Percentiles rank a stretch among this genome's conserved stretches.
These are phyloP conservation scores for Pisolithus tinctorius DNA, from an alignment of 768 basidiomycete genomes.

Conservation along the genomic window DNA sequence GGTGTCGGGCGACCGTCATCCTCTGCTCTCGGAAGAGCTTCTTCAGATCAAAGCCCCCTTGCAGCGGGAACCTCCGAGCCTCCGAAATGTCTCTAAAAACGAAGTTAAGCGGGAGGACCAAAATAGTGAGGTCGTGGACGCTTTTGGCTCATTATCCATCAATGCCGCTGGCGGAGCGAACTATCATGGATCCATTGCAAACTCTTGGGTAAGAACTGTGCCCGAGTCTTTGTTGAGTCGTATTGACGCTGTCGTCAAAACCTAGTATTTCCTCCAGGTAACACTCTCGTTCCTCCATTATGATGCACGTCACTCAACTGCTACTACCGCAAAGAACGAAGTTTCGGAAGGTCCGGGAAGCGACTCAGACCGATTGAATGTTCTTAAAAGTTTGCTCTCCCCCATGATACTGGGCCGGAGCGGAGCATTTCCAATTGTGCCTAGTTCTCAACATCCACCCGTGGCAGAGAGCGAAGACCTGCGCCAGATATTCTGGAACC, in stretches of 20 bases:
- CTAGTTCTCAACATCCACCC: constrained; percentile 31
- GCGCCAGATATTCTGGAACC: constrained; percentile 60
- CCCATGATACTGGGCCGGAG: constrained; percentile 58
- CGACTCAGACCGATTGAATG: constrained; percentile 39
- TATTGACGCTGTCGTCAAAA: constrained; percentile 5
- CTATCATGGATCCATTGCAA: constrained; percentile 71
- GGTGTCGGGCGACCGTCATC: constrained; percentile 54
- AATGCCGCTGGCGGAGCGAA: constrained; percentile 65
- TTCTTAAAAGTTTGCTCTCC: constrained; percentile 51
- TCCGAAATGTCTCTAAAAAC: constrained; percentile 31
- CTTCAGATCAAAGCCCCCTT: constrained; percentile 71
- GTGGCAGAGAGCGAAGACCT: constrained; percentile 42
- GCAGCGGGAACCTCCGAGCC: constrained; percentile 52
- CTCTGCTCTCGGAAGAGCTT: constrained; percentile 65
- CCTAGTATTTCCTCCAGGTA: constrained; percentile 71
- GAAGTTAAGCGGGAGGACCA: constrained; percentile 56
- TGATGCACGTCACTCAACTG: constrained; percentile 8
- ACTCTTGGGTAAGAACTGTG: constrained; percentile 55
- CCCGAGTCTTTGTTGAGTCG: not conserved
- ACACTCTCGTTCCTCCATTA: constrained; percentile 8
- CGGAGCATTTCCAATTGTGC: constrained; percentile 56
- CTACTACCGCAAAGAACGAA: constrained; percentile 44
- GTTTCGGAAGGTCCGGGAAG: constrained; percentile 46
- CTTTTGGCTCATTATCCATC: constrained; percentile 75
- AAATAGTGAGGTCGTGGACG: constrained; percentile 66